Evolutionary conservation across 805 yeast genomes (phyloP), one percentile per base, ranked within the genome.

Genomic region (Myxozyma geophila): DNA sequence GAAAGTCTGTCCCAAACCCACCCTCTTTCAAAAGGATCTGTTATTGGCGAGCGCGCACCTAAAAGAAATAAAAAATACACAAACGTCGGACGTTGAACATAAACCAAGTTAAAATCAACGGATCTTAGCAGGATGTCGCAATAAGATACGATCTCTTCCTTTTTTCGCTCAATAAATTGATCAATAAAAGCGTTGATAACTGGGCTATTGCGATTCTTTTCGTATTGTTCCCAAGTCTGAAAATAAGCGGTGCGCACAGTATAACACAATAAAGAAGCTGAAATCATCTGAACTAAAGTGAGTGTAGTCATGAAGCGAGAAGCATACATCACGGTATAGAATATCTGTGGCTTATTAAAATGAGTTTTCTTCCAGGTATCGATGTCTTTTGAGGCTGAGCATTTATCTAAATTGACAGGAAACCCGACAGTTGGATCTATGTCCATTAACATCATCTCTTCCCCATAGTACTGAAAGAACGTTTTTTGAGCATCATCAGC

Each of bases 1-100:
- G 56, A 52, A 10, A 52, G 56, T 21, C 19, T 13, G 28, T 52
- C 47, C 46, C 46, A 52, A 15, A 39, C 37, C 56, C 56, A 52
- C 5, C 56, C 56, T 15, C 56, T 9, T 7, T 19, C 40, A 5
- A 40, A 13, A 12, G 56, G 56, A 40, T 52, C 47, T 17, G 19
- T 23, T 7, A 52, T 12, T 17, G 56, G 47, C 10, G 21, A 9
- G 28, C 47, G 47, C 12, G 37, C 36, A 6, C 56, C 56, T 19
- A 52, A 19, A 15, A 23, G 35, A 40, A 52, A 52, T 7, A 52
- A 2, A 2, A 39, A 19, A 10, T 12, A 41, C 2, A 39, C 13
- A 21, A 21, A 37, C 33, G 39, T 36, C 6, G 47, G 47, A 5
- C 46, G 33, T 13, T n/a, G 35, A 7, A 36, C 19, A 21, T 21